phyloP scores from a whole-genome alignment of 768 basidiomycete species.

The Lactarius vividus region DNA sequence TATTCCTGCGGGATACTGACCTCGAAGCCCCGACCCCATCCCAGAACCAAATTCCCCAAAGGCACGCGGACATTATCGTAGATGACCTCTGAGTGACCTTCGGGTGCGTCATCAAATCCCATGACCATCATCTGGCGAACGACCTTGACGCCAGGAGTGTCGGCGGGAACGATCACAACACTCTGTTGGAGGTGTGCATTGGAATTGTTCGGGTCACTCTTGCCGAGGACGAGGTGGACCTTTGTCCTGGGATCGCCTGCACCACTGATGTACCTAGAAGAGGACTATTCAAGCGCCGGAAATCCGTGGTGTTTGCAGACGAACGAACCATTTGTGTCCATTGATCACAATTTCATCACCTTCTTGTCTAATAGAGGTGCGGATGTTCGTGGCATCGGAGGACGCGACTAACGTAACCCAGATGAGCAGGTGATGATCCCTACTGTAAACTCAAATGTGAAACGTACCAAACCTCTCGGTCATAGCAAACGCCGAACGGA shows the following conservation, averaged over 20 bases:
- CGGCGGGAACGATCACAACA: constrained; percentile 90
- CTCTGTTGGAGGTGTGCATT: constrained; percentile 82
- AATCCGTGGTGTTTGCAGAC: neutral
- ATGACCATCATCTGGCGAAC: constrained; percentile 93
- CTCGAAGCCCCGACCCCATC: constrained; percentile 96
- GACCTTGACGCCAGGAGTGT: constrained; percentile 81
- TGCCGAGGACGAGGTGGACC: constrained; percentile 92
- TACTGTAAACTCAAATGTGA: neutral
- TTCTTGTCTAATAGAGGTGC: constrained; percentile 78
- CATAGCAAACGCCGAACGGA: constrained; percentile 94
- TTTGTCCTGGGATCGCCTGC: constrained; percentile 90
- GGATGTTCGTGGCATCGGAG: constrained; percentile 94
- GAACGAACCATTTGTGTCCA: constrained; percentile 87
- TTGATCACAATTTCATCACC: constrained; percentile 89
- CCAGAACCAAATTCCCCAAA: constrained; percentile 74
- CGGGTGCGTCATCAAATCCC: constrained; percentile 93
- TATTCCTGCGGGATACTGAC: constrained; percentile 36
- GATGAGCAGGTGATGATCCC: constrained; percentile 14
- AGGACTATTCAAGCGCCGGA: neutral
- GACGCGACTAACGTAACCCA: constrained; percentile 62
- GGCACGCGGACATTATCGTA: constrained; percentile 95
- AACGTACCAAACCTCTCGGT: constrained; percentile 83
- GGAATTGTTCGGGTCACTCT: constrained; percentile 83
- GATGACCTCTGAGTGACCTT: constrained; percentile 93
- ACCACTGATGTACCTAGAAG: constrained; percentile 89